Base-by-base conservation (phyloP, 345 rosid genomes). In the Salix purpurea region DNA sequence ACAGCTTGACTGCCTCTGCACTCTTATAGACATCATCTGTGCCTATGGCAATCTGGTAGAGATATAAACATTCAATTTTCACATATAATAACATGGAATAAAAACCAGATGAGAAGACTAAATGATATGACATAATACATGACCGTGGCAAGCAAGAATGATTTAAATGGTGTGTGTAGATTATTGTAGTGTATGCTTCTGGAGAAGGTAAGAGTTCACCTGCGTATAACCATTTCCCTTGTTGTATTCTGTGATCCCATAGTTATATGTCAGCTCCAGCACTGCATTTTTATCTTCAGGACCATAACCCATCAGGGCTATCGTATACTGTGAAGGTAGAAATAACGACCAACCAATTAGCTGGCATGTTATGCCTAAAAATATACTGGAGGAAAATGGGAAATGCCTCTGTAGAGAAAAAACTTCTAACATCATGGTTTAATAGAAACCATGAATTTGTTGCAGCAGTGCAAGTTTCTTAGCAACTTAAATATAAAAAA, bases 11-110 rank as follows among this genome's bases (percentile, higher is more conserved):
- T n/a, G 89, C 99, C 82, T 93, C 92, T 23, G 99, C 97, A 28
- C 95, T 96, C 86, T 85, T 92, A 78, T 91, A 91, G 60, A 92
- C 97, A 72, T 96, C 99, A 86, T 93, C 87, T n/a, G 97, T 96
- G 81, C 98, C 97, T 39, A 92, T 85, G 34, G 99, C 99, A 76
- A 96, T 93, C 97, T 92, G 91, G 67, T 30, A 77, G 48, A 37
- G 32, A 28, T 28, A 62, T 26, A 70, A 60, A 65, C 32, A 18
- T 3, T 58, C 69, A 76, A n/a, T 66, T 66, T 66, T 34, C 71
- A 39, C n/a, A 46, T 58, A 48, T 37, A 39, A 36, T 68, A 46
- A 70, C 36, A 52, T n/a, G 39, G 70, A 69, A 30, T 40, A 66
- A 52, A 16, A 71, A 42, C n/a, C 32, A 21, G 50, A n/a, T 5